Percentiles rank a stretch among this genome's conserved stretches.
These are phyloP conservation scores for Penicillium palitans DNA, from an alignment of 2,329 filamentous ascomycete genomes.

Conservation along the genomic window DNA sequence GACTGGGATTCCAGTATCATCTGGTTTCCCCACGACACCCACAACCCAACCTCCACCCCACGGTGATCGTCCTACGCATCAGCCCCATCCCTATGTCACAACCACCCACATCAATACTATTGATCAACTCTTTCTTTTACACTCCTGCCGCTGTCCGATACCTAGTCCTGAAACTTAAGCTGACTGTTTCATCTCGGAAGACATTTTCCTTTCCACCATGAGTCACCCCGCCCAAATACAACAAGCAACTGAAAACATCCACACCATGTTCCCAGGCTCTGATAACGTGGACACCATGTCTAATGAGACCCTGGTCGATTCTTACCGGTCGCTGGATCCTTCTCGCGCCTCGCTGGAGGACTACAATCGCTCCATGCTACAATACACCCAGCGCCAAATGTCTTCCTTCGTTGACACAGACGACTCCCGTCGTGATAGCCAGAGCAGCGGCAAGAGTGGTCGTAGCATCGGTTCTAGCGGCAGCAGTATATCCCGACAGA, in stretches of 20 bases:
- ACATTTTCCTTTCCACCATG: constrained; percentile 17
- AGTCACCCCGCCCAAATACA: constrained; percentile 19
- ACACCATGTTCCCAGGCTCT: constrained; percentile 23
- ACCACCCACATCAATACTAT: background rate
- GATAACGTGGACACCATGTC: constrained; percentile 20
- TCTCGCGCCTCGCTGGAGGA: constrained; percentile 34
- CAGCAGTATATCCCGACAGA: constrained; percentile 19
- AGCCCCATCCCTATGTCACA: background rate
- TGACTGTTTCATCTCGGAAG: constrained; percentile 7
- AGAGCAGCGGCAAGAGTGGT: constrained; percentile 33
- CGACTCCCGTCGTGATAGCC: constrained; percentile 19
- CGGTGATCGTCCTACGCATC: background rate
- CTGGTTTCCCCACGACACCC: background rate
- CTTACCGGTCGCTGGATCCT: constrained; percentile 25
- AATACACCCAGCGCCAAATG: constrained; percentile 42
- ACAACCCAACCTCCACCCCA: background rate
- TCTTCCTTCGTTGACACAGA: constrained; percentile 34
- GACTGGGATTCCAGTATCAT: background rate
- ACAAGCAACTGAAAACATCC: constrained; percentile 17
- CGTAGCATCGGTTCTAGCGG: constrained; percentile 25
- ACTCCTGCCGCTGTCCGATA: too few relatives aligned
- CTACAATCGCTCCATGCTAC: constrained; percentile 42
- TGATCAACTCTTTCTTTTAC: background rate
- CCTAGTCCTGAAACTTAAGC: background rate
- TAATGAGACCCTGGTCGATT: constrained; percentile 18